Conservation (phyloP, 1,284 basidiomycete species). For the Omphalotus olearius region DNA sequence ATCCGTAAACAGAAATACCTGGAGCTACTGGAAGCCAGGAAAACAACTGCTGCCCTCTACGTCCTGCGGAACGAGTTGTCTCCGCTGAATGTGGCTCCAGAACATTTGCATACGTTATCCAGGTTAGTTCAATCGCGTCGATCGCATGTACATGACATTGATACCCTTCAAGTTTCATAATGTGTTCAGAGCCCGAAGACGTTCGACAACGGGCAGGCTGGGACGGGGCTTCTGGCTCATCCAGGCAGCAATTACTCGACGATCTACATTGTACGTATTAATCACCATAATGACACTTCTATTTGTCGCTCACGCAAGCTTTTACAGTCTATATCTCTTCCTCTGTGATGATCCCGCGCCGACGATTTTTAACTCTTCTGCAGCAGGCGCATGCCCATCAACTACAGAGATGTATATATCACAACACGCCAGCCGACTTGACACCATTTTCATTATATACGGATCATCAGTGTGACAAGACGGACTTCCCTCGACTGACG, state of each 20-base stretch:
- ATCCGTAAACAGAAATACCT: slow-evolving; percentile 96
- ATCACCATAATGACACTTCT: background rate
- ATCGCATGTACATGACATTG: background rate
- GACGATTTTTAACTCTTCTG: slow-evolving; percentile 81
- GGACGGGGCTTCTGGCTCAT: slow-evolving; percentile 84
- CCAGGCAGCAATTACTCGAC: slow-evolving; percentile 73
- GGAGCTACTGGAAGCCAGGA: slow-evolving; percentile 84
- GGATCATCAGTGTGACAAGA: slow-evolving; percentile 81
- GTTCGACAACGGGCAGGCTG: slow-evolving; percentile 79
- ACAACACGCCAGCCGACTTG: slow-evolving; percentile 60
- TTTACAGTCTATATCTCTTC: slow-evolving; percentile 80
- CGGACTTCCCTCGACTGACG: slow-evolving; percentile 80
- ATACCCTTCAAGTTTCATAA: slow-evolving; percentile 62
- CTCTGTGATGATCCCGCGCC: slow-evolving; percentile 87
- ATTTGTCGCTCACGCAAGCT: background rate
- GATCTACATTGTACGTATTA: slow-evolving; percentile 74
- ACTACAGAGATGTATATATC: slow-evolving; percentile 70
- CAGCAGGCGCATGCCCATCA: slow-evolving; percentile 68
- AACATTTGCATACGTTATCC: slow-evolving; percentile 80
- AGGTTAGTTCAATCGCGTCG: slow-evolving; percentile 44
- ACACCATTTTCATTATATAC: slow-evolving; percentile 77
- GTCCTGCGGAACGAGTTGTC: slow-evolving; percentile 88
- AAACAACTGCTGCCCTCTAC: slow-evolving; percentile 79
- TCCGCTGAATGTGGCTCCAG: slow-evolving; percentile 70
- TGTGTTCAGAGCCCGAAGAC: slow-evolving; percentile 86